Conservation (phyloP, 352 stramenopile species). For the Phytophthora colocasiae region DNA sequence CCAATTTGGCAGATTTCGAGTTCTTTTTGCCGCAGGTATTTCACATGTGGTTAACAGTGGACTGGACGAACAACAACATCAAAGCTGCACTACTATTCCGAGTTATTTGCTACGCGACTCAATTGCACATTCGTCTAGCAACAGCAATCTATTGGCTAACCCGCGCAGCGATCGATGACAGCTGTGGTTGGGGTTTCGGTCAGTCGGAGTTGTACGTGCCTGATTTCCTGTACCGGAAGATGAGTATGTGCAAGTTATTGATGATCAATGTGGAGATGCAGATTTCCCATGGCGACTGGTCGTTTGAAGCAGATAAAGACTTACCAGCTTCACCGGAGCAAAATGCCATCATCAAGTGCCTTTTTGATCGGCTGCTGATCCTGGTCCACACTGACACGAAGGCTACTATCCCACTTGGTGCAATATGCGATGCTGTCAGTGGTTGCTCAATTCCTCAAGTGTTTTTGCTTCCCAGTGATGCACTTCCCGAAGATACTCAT, state of each 20-base stretch:
- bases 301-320: constrained; percentile 68
- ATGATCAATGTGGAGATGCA: constrained; percentile 89
- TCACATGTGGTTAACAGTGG: constrained; percentile 84
- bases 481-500: constrained; percentile 43
- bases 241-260: constrained; percentile 83
- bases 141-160: constrained; percentile 85
- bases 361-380: constrained; percentile 68
- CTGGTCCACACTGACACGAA: constrained; percentile 52
- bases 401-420: constrained; percentile 48
- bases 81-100: constrained; percentile 81
- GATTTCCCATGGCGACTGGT: constrained; percentile 65
- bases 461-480: constrained; percentile 49
- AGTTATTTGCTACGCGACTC: constrained; percentile 73
- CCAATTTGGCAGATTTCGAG: constrained; percentile 81
- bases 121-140: constrained; percentile 81
- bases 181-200: constrained; percentile 81
- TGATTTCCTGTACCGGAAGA: constrained; percentile 80
- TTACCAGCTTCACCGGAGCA: constrained; percentile 70
- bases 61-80: constrained; percentile 77
- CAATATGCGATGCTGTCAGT: constrained; percentile 66
- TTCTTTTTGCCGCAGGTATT: constrained; percentile 88
- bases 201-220: constrained; percentile 80
- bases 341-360: constrained; percentile 62
- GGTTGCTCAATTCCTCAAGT: constrained; percentile 52
- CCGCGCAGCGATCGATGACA: constrained; percentile 78